Conservation (phyloP, 2,329 filamentous ascomycete species). For the Lachnellula subtilissima region DNA sequence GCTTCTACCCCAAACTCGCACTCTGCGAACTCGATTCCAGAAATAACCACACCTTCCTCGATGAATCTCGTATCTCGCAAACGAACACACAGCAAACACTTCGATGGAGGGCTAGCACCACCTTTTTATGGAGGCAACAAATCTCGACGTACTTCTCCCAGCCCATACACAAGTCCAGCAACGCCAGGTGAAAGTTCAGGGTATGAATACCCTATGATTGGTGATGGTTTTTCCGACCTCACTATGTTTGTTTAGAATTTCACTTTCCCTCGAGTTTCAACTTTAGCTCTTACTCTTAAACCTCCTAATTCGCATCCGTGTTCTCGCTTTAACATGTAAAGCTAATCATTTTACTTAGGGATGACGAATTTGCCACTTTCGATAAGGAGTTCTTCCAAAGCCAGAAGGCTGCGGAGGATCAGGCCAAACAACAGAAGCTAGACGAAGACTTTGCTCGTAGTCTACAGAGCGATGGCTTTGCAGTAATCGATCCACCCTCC, state of each 20-base stretch:
- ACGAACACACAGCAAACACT: constrained; percentile 25
- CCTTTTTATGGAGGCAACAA: constrained; percentile 18
- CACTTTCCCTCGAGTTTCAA: neutral
- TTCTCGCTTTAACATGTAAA: neutral
- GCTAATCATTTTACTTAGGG: constrained; percentile 17
- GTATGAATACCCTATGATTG: constrained; percentile 23
- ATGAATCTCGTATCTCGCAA: constrained; percentile 26
- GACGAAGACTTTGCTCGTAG: constrained; percentile 32
- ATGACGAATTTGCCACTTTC: constrained; percentile 23
- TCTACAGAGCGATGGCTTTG: constrained; percentile 18
- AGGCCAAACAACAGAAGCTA: constrained; percentile 33
- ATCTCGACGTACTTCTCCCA: constrained; percentile 29
- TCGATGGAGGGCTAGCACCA: constrained; percentile 18
- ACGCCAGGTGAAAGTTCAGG: constrained; percentile 24
- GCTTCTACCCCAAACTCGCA: constrained; percentile 23
- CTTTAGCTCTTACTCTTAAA: neutral
- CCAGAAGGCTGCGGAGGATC: constrained; percentile 36
- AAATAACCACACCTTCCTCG: constrained; percentile 13
- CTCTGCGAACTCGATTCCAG: constrained; percentile 14
- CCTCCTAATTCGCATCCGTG: neutral
- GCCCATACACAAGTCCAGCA: constrained; percentile 18
- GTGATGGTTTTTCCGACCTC: constrained; percentile 22
- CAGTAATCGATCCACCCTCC: neutral
- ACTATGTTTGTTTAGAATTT: constrained; percentile 21
- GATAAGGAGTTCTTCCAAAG: constrained; percentile 11